Evolutionary conservation across 1,139 yeast genomes (phyloP).

Genomic region (Blastobotrys buckinghamii): DNA sequence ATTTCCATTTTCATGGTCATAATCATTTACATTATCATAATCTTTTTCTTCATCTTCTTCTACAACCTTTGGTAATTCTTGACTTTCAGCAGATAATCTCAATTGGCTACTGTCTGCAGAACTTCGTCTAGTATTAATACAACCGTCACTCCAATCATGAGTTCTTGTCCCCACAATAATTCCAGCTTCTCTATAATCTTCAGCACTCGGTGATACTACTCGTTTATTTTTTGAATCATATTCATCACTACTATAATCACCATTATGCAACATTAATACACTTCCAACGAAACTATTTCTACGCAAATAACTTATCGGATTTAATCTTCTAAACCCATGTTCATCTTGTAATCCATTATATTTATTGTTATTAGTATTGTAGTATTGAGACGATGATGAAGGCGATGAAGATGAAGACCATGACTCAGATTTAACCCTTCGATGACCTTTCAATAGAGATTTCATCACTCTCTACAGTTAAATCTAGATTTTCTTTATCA

Average conservation of each 20-base stretch:
- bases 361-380: background rate
- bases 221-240: background rate
- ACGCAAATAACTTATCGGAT: conserved; percentile 24
- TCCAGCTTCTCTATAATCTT: conserved; percentile 28
- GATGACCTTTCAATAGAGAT: conserved; percentile 23
- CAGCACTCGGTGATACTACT: conserved; percentile 11
- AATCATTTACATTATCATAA: background rate
- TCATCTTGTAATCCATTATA: conserved; percentile 6
- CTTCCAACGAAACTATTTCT: conserved; percentile 10
- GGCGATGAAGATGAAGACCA: conserved; percentile 5
- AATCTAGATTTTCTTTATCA: too few relatives aligned
- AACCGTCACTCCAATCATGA: conserved; percentile 29
- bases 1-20: background rate
- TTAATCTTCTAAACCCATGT: conserved; percentile 24
- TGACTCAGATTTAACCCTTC: conserved; percentile 11
- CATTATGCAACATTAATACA: background rate
- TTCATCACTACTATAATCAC: background rate
- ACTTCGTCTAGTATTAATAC: background rate
- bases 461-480: too few relatives aligned
- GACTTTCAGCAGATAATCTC: background rate
- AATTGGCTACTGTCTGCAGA: background rate
- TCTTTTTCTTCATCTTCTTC: conserved; percentile 1
- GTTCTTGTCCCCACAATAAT: conserved; percentile 32
- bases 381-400: background rate
- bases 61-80: conserved; percentile 2